Evolutionary conservation across 768 basidiomycete genomes (phyloP).

Genomic region (Phylloporus sp.): DNA sequence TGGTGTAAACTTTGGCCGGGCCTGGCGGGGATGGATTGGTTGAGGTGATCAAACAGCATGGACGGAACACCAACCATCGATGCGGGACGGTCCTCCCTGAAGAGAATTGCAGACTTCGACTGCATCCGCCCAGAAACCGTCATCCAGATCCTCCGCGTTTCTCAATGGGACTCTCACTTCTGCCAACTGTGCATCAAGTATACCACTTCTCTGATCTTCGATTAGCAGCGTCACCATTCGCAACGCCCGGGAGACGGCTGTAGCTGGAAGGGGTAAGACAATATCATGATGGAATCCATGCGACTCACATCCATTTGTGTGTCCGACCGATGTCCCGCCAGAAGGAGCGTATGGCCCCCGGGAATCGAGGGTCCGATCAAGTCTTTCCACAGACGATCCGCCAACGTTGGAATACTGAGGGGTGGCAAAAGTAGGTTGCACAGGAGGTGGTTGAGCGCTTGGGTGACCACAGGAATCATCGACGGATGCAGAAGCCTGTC

Average conservation of each 20-base stretch:
- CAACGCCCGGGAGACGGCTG: conserved; percentile 17
- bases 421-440: neutral
- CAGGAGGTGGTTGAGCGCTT: conserved; percentile 7
- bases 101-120: conserved; percentile 55
- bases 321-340: conserved; percentile 16
- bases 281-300: neutral
- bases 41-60: neutral
- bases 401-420: conserved; percentile 12
- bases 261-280: conserved; percentile 12
- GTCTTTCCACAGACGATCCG: neutral
- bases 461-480: neutral
- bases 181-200: conserved; percentile 54
- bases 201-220: conserved; percentile 53
- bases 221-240: conserved; percentile 68
- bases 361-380: neutral
- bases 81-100: conserved; percentile 58
- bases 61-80: conserved; percentile 52
- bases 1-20: conserved; percentile 63
- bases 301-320: conserved; percentile 35
- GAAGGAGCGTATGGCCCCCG: conserved; percentile 1
- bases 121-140: conserved; percentile 71
- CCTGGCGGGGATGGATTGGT: conserved; percentile 35
- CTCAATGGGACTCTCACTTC: conserved; percentile 63
- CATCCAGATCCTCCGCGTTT: conserved; percentile 42
- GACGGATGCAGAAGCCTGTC: neutral